Percentiles rank a stretch among this genome's conserved stretches.
phyloP scores from a whole-genome alignment of 805 yeast genomes.

The Metschnikowia proteae region DNA sequence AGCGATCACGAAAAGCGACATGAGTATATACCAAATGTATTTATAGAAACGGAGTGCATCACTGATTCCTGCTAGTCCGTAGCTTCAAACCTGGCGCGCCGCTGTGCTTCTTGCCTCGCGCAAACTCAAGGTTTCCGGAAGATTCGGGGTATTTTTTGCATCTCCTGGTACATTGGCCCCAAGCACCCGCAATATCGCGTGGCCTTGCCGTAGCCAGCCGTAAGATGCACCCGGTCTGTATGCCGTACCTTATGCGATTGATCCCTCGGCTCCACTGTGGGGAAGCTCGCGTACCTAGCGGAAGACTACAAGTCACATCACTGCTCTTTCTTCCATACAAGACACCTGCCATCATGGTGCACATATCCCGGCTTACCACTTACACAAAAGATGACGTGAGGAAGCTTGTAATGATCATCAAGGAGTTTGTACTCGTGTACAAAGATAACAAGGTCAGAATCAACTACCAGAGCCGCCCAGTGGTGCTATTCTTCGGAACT shows the following conservation, averaged over 20 bases:
- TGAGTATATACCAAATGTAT: no score
- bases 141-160: no score
- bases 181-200: background rate
- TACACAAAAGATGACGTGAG: conserved; percentile 33
- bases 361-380: conserved; percentile 31
- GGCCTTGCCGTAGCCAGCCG: background rate
- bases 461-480: conserved; percentile 42
- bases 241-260: background rate
- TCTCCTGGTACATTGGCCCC: no score
- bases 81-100: no score
- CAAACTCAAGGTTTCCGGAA: no score
- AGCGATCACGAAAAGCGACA: no score
- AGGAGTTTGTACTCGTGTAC: conserved; percentile 35
- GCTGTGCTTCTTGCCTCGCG: no score
- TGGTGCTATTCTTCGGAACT: conserved; percentile 39
- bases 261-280: conserved; percentile 14
- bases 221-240: background rate
- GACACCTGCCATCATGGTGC: conserved; percentile 25
- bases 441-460: conserved; percentile 34
- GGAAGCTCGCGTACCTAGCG: conserved; percentile 12
- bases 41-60: no score
- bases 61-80: no score
- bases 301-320: background rate
- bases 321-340: background rate
- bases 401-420: conserved; percentile 30